phyloP scores from a whole-genome alignment of 2,329 filamentous ascomycete species.

The Paraconiothyrium sp. region DNA sequence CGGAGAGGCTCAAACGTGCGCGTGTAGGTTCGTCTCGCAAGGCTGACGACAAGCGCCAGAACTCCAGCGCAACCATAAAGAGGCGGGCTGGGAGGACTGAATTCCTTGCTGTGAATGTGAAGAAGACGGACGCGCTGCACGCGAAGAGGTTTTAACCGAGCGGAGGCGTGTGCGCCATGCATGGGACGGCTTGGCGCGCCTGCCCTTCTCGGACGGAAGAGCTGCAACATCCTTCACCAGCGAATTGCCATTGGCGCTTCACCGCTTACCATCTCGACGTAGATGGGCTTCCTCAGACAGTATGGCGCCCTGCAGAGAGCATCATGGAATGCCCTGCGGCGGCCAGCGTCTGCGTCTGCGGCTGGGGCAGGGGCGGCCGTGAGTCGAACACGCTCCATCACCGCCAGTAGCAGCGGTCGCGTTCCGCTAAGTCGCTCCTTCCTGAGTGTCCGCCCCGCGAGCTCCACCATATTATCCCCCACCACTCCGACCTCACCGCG shows the following conservation, averaged over 20 bases:
- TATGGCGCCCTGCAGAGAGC: conserved; percentile 39
- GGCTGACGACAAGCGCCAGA: conserved; percentile 42
- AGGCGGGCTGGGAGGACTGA: conserved; percentile 45
- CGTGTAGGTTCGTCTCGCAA: conserved; percentile 46
- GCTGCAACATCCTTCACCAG: conserved; percentile 27
- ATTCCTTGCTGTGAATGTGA: conserved; percentile 43
- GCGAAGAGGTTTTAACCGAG: conserved; percentile 21
- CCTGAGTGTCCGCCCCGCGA: conserved; percentile 41
- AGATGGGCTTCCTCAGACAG: conserved; percentile 49
- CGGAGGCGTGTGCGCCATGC: conserved; percentile 12
- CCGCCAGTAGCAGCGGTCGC: conserved; percentile 32
- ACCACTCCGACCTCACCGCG: conserved; percentile 30
- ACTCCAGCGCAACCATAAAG: conserved; percentile 39
- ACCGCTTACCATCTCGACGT: conserved; percentile 27
- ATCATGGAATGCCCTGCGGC: conserved; percentile 23
- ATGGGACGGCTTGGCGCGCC: conserved; percentile 18
- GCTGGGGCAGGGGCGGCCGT: conserved; percentile 16
- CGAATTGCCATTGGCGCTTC: conserved; percentile 34
- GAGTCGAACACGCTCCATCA: conserved; percentile 9
- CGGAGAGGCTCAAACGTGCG: conserved; percentile 51
- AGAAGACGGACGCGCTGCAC: conserved; percentile 15
- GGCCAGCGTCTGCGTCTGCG: conserved; percentile 9
- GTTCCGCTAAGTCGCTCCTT: conserved; percentile 32
- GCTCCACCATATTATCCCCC: conserved; percentile 39
- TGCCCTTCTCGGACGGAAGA: conserved; percentile 21